phyloP scores from a whole-genome alignment of 2,329 filamentous ascomycete species.

The Samsoniella hepiali region DNA sequence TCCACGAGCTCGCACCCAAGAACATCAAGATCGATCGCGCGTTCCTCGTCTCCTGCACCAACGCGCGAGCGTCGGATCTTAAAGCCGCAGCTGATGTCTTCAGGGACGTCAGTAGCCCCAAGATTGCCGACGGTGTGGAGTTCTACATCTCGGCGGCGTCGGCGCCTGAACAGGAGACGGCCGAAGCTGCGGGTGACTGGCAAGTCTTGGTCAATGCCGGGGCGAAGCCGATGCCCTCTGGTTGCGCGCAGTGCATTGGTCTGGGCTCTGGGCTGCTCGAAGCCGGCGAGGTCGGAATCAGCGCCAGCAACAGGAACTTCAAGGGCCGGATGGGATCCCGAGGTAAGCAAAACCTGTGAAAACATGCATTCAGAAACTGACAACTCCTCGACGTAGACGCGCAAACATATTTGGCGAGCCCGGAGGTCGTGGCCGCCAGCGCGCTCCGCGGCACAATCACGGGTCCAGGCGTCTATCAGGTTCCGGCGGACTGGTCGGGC shows the following conservation, averaged over 20 bases:
- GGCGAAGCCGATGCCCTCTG: slow-evolving; percentile 73
- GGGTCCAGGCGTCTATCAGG: slow-evolving; percentile 75
- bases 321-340: slow-evolving; percentile 40
- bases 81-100: slow-evolving; percentile 82
- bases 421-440: slow-evolving; percentile 88
- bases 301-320: slow-evolving; percentile 83
- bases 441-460: slow-evolving; percentile 70
- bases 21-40: slow-evolving; percentile 78
- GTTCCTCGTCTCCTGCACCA: slow-evolving; percentile 89
- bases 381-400: too few species aligned
- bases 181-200: slow-evolving; percentile 84
- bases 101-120: slow-evolving; percentile 63
- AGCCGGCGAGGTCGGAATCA: slow-evolving; percentile 81
- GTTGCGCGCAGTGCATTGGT: slow-evolving; percentile 76
- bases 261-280: slow-evolving; percentile 68
- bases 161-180: slow-evolving; percentile 66
- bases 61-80: slow-evolving; percentile 77
- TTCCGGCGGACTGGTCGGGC: slow-evolving; percentile 47
- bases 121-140: slow-evolving; percentile 71
- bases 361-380: too few species aligned
- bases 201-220: slow-evolving; percentile 73
- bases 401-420: slow-evolving; percentile 69
- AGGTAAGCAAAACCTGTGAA: too few species aligned
- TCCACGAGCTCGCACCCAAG: slow-evolving; percentile 68
- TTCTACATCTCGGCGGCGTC: slow-evolving; percentile 92